Evolutionary conservation across 2,329 filamentous ascomycete species (phyloP), one percentile per base, ranked within the genome.

Genomic region (Verruconis gallopava): DNA sequence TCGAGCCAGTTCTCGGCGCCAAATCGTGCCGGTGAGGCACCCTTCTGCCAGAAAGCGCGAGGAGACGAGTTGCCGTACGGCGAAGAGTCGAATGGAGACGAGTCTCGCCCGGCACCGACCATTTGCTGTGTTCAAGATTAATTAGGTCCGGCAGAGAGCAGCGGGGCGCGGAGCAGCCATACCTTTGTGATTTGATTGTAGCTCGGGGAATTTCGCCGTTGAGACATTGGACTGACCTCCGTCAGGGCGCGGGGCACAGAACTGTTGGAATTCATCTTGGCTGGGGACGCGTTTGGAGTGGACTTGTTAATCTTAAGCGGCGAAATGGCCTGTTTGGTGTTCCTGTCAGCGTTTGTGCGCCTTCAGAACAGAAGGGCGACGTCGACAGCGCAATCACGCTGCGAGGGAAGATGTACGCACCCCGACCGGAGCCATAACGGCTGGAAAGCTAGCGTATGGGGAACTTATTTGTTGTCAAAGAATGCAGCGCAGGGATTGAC

Each of bases 201-300:
- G 67, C 82, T 93, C 41, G 88, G 86, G 39, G 88, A 95, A 67
- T 96, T 96, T 54, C 88, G 75, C 58, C 89, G 77, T 61, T 78
- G 80, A 63, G 88, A 85, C 48, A 82, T 82, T 40, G 83, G 82
- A 52, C 82, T 85, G 56, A 98, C 78, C 67, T 98, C 91, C 47
- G 85, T 83, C 49, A 98, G 73, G 45, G 91, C 83, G 53, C 82
- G 78, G 19, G 38, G 32, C 6, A 37, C 11, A 9, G 37, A 11
- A 33, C 19, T 21, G 22, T n/a, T n/a, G n/a, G 34, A 20, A 15
- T 38, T 45, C 15, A n/a, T 4, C 33, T 36, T 45, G 20, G 20
- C n/a, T 30, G 43, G 43, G 17, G 43, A 45, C 4, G 38, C 32
- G 28, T 37, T 20, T n/a, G 42, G 42, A n/a, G 19, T 36, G 12